These are phyloP conservation scores for Saccharomycopsis sp. DNA, from an alignment of 805 yeast genomes.

Conservation along the genomic window DNA sequence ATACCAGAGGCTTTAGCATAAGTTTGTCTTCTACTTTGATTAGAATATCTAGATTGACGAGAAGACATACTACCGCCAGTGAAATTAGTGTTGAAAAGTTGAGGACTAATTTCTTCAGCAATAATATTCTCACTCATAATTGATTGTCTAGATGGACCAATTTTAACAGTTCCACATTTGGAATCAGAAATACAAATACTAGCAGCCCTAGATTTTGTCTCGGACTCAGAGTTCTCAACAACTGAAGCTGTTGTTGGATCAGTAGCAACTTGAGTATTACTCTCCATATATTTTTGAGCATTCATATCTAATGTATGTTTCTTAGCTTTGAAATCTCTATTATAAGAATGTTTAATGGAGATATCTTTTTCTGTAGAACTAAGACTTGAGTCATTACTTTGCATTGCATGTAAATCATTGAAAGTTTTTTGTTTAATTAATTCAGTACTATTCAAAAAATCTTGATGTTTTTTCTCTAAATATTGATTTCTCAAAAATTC, in stretches of 20 bases:
- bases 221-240: not conserved
- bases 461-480: conserved; percentile 11
- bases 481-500: conserved; percentile 14
- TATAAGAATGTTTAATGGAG: conserved; percentile 5
- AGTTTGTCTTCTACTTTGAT: not conserved
- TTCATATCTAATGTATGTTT: conserved; percentile 1
- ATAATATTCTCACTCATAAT: not conserved
- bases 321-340: not conserved
- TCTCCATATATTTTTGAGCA: conserved; percentile 10
- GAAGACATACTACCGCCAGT: conserved; percentile 5
- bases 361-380: conserved; percentile 5
- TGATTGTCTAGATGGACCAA: conserved; percentile 14
- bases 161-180: conserved; percentile 16
- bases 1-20: not conserved
- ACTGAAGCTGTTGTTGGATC: not conserved
- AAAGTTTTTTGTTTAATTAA: not conserved
- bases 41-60: not conserved
- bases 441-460: conserved; percentile 9
- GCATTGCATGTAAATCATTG: not conserved
- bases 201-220: conserved; percentile 11
- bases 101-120: not conserved
- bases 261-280: not conserved
- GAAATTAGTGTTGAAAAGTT: conserved; percentile 1
- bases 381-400: not conserved
- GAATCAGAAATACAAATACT: conserved; percentile 12